phyloP scores from a whole-genome alignment of 108 stramenopile genomes.

The Cyclotella choctawhatcheeana region DNA sequence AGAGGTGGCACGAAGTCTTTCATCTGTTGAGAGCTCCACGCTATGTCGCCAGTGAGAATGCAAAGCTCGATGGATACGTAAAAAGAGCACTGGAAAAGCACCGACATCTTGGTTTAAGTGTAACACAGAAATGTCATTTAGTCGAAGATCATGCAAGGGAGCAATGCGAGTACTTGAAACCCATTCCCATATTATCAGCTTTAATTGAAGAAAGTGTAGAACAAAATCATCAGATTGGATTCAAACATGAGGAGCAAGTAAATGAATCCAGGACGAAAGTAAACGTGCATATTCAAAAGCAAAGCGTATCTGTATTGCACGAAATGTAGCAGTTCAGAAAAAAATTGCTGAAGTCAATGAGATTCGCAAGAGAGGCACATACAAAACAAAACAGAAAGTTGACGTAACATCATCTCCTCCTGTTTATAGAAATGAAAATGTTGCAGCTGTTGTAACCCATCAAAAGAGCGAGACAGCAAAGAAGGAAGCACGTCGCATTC shows the following conservation, averaged over 20 bases:
- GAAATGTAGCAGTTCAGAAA: background rate
- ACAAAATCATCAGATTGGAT: constrained; percentile 5
- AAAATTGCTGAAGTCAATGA: background rate
- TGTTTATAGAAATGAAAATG: background rate
- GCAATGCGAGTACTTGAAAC: background rate
- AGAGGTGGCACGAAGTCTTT: background rate
- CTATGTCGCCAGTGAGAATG: background rate
- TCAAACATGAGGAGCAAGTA: background rate
- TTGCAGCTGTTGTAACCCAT: background rate
- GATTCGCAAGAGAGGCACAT: background rate
- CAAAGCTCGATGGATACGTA: background rate
- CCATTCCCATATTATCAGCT: background rate
- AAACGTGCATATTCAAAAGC: background rate
- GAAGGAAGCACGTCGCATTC: background rate
- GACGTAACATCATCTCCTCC: background rate
- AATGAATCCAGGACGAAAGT: too few species aligned
- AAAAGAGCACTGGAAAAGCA: background rate
- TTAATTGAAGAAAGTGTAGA: constrained; percentile 2
- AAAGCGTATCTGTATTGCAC: background rate
- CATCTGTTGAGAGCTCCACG: background rate
- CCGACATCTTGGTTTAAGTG: background rate
- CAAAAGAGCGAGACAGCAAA: background rate
- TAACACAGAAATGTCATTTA: background rate
- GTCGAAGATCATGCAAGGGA: background rate
- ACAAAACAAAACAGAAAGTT: background rate